Conservation (phyloP, 192 early-diverging fungal species). For the Lobosporangium transversale region DNA sequence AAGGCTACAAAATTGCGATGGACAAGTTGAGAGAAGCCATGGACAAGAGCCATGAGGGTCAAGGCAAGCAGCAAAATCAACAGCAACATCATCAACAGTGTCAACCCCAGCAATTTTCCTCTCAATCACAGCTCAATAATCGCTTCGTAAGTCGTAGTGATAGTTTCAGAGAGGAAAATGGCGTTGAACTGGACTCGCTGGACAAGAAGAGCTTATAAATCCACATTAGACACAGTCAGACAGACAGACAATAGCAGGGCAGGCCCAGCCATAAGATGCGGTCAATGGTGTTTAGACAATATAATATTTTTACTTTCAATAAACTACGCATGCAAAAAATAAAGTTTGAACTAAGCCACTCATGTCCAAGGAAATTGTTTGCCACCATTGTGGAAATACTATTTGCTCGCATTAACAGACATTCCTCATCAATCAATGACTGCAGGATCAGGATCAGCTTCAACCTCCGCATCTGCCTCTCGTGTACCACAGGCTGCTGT, state of each 20-base stretch:
- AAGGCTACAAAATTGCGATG: constrained; percentile 43
- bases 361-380: constrained; percentile 11
- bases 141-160: constrained; percentile 8
- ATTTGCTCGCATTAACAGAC: no score
- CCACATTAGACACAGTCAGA: no score
- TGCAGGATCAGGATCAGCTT: constrained; percentile 25
- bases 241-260: no score
- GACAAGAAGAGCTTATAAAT: constrained; percentile 48
- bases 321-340: neutral
- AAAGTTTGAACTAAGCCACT: no score
- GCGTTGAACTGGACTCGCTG: constrained; percentile 48
- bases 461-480: neutral
- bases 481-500: neutral
- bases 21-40: constrained; percentile 38
- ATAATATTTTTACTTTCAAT: neutral
- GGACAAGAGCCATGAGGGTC: constrained; percentile 30
- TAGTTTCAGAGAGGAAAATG: constrained; percentile 28
- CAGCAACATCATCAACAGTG: constrained; percentile 3
- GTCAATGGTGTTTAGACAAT: no score
- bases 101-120: constrained; percentile 43
- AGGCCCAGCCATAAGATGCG: no score
- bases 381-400: no score
- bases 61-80: constrained; percentile 3
- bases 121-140: neutral
- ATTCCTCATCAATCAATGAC: constrained; percentile 7